Base-by-base conservation (phyloP, 805 yeast genomes). In the Saccharomycopsis fibuligera region DNA sequence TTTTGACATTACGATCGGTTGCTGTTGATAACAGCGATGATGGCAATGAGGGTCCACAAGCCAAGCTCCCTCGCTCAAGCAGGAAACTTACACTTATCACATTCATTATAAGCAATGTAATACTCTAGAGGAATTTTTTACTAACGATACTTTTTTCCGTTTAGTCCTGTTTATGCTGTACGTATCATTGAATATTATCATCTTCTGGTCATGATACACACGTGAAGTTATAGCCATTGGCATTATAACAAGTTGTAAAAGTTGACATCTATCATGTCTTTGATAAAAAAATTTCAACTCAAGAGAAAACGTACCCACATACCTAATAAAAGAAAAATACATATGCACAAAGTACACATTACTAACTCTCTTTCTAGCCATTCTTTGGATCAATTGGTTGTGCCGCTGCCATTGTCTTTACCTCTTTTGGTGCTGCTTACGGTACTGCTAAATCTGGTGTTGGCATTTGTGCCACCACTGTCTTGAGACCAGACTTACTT, bases 401-500 rank as follows among this genome's bases (percentile, higher is more conserved):
- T 78, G 96, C 99, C 51, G 88, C 98, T 47, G 97, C 99, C 68
- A 93, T 93, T 66, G 88, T 95, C 65, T 93, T 93, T 81, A 90
- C 99, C 68, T 88, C 96, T 66, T 88, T 90, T 67, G 99, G 99
- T 75, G 98, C 99, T 63, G 87, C 96, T 50, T 90, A 90, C 71
- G 99, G 99, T 75, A 91, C 98, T 58, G 99, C 99, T 65, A 91
- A 91, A 72, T 86, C 96, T 23, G 99, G 99, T 75, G 96, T 93
- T 58, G 99, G 98, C 81, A 90, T 91, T 67, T 91, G 96, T 75
- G 99, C 96, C 66, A 88, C 96, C 58, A 86, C 96, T 72, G 96
- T 90, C 54, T 75, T 91, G 67, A 87, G 96, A 83, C 99, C 99
- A 59, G 99, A 91, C 68, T 78, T 90, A 67, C 73, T 90, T 65